These are phyloP conservation scores for Gautieria morchelliformis DNA, from an alignment of 768 basidiomycete species.

Conservation along the genomic window DNA sequence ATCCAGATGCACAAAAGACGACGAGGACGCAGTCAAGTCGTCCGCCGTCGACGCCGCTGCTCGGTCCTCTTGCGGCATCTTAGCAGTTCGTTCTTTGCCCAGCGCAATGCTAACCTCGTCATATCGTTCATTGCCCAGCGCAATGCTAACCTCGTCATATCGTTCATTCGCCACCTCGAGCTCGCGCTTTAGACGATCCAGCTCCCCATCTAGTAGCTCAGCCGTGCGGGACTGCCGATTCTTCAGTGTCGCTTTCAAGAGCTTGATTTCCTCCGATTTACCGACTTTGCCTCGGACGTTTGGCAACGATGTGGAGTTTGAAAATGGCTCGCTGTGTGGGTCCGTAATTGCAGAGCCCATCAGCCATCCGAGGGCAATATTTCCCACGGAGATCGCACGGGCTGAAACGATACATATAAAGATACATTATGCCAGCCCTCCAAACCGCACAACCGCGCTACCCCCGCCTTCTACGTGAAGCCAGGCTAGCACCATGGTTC, in stretches of 20 bases:
- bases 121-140: constrained; percentile 25
- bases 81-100: constrained; percentile 23
- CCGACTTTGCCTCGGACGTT: too few relatives aligned
- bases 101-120: constrained; percentile 21
- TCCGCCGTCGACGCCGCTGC: constrained; percentile 30
- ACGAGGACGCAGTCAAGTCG: not conserved
- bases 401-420: not conserved
- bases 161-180: constrained; percentile 11
- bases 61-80: constrained; percentile 21
- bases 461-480: not conserved
- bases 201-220: constrained; percentile 10
- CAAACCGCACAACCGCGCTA: not conserved
- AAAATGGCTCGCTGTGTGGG: not conserved
- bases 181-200: constrained; percentile 10
- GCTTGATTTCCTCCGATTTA: constrained; percentile 42
- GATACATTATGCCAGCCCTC: not conserved
- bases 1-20: not conserved
- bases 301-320: not conserved
- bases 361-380: not conserved
- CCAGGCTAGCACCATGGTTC: not conserved
- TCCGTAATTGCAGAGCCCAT: not conserved
- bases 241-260: constrained; percentile 21
- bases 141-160: constrained; percentile 17
- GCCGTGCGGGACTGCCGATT: constrained; percentile 15
- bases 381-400: not conserved